phyloP scores from a whole-genome alignment of 768 basidiomycete species.

The Agrocybe pediades region DNA sequence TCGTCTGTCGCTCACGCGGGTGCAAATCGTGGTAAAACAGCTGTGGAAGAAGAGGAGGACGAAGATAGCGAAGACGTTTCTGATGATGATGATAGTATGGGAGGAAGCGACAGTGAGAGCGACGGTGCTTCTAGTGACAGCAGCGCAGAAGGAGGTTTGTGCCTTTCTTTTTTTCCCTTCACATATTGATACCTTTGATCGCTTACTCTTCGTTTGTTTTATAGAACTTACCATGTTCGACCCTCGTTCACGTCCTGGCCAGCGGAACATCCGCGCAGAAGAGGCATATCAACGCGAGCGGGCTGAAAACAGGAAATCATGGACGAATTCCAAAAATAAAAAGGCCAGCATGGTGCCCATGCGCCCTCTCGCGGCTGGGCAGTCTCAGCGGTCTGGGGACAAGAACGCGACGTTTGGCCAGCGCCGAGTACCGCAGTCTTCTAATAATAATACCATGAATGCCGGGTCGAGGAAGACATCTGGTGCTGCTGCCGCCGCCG shows the following conservation, averaged over 20 bases:
- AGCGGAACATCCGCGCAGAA: slow-evolving; percentile 48
- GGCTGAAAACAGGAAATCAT: slow-evolving; percentile 37
- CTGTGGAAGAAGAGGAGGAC: slow-evolving; percentile 88
- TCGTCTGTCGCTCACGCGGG: slow-evolving; percentile 67
- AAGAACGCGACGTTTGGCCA: slow-evolving; percentile 71
- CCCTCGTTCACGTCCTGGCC: slow-evolving; percentile 49
- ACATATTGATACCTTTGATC: background rate
- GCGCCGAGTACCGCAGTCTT: slow-evolving; percentile 43
- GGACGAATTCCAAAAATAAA: slow-evolving; percentile 28
- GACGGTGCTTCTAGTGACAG: slow-evolving; percentile 38
- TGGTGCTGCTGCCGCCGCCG: slow-evolving; percentile 43
- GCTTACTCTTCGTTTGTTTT: slow-evolving; percentile 2
- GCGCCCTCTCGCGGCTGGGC: slow-evolving; percentile 39
- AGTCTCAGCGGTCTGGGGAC: slow-evolving; percentile 31
- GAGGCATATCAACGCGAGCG: slow-evolving; percentile 44
- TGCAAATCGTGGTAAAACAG: slow-evolving; percentile 59
- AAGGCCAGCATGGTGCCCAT: slow-evolving; percentile 71
- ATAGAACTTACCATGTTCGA: slow-evolving; percentile 54
- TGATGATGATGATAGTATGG: slow-evolving; percentile 49
- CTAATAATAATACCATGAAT: slow-evolving; percentile 4
- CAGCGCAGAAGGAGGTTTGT: slow-evolving; percentile 57
- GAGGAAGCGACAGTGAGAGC: slow-evolving; percentile 30
- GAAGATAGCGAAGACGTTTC: slow-evolving; percentile 77
- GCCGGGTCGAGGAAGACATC: slow-evolving; percentile 15
- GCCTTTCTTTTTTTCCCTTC: slow-evolving; percentile 10